These are phyloP conservation scores for Fusarium foetens DNA, from an alignment of 2,329 filamentous ascomycete species.

Conservation along the genomic window DNA sequence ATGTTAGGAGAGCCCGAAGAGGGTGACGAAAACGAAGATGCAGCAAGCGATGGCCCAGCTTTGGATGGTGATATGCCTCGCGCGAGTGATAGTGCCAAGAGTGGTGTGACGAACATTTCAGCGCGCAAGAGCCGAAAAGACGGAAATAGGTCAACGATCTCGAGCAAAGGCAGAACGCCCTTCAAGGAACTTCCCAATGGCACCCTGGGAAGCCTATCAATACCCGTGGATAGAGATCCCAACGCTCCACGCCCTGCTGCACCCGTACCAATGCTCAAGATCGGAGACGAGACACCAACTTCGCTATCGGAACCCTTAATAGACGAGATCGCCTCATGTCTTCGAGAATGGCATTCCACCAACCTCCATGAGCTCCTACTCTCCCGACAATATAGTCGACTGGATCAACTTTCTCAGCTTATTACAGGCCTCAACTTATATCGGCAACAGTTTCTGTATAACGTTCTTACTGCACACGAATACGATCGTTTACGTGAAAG, in stretches of 20 bases:
- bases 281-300: conserved; percentile 95
- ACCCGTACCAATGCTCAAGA: conserved; percentile 95
- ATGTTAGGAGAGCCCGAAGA: conserved; percentile 81
- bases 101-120: conserved; percentile 56
- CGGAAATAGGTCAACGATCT: conserved; percentile 41
- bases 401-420: conserved; percentile 84
- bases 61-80: conserved; percentile 44
- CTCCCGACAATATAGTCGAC: conserved; percentile 78
- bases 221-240: conserved; percentile 68
- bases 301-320: conserved; percentile 90
- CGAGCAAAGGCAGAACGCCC: conserved; percentile 45
- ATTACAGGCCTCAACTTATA: conserved; percentile 86
- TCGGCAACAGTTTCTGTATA: conserved; percentile 90
- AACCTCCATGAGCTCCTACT: conserved; percentile 93
- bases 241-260: conserved; percentile 82
- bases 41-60: conserved; percentile 48
- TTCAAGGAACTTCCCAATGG: conserved; percentile 54
- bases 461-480: conserved; percentile 89
- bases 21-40: conserved; percentile 55
- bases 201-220: conserved; percentile 55
- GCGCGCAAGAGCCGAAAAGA: conserved; percentile 52
- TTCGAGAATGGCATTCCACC: conserved; percentile 98
- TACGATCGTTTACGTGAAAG: conserved; percentile 83
- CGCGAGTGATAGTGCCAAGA: conserved; percentile 64
- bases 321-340: conserved; percentile 95